Conservation (phyloP, 139 green algal genomes). For the Pseudopediastrum boryanum region DNA sequence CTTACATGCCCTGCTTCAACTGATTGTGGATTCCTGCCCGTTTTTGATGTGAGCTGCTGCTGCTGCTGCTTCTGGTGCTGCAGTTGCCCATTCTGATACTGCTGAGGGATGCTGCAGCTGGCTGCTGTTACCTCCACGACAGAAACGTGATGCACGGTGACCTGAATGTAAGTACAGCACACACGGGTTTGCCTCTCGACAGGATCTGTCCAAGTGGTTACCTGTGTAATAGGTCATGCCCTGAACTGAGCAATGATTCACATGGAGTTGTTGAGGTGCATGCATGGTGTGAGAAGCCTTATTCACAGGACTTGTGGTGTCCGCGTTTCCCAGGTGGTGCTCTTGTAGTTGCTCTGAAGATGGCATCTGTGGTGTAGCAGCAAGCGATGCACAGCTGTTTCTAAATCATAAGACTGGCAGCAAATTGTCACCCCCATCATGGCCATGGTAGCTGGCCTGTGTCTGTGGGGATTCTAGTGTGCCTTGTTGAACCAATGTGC, state of each 20-base stretch:
- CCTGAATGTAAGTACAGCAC: constrained; percentile 4
- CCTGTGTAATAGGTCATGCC: neutral
- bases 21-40: too few species aligned
- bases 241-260: too few species aligned
- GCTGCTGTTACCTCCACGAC: neutral
- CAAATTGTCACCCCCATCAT: too few species aligned
- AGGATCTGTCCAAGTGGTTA: neutral
- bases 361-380: too few species aligned
- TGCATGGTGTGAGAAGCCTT: neutral
- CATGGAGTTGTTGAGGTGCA: neutral
- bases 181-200: neutral
- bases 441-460: neutral
- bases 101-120: constrained; percentile 8
- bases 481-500: neutral
- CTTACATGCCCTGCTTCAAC: too few species aligned
- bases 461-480: neutral
- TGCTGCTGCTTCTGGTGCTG: constrained; percentile 21
- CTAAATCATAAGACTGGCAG: too few species aligned
- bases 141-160: constrained; percentile 26
- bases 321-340: neutral
- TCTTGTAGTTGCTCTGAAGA: too few species aligned
- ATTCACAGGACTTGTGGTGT: neutral
- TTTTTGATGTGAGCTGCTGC: constrained; percentile 3
- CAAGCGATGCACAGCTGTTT: too few species aligned
- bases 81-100: constrained; percentile 13